Evolutionary conservation across 257 asterid species (phyloP).

Genomic region (Asclepias syriaca): DNA sequence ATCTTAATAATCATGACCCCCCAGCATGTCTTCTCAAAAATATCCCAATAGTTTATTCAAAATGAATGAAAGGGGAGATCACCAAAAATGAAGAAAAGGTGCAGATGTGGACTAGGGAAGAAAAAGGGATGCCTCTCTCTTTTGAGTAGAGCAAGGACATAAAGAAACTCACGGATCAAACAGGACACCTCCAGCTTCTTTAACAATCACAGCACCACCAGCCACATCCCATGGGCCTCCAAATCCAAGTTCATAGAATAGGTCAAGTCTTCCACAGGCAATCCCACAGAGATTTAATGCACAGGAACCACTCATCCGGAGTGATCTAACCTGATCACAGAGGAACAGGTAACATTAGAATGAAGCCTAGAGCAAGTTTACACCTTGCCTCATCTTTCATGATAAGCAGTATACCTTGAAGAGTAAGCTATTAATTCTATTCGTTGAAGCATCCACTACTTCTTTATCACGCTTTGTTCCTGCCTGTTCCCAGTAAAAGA

Average conservation of each 20-base stretch:
- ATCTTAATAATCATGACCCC: background rate
- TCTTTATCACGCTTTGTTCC: conserved; percentile 74
- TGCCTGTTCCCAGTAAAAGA: conserved; percentile 39
- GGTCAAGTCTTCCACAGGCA: conserved; percentile 84
- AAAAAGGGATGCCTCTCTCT: background rate
- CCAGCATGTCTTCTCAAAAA: background rate
- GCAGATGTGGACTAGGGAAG: background rate
- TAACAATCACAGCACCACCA: conserved; percentile 77
- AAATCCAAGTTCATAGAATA: conserved; percentile 67
- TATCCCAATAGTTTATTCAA: background rate
- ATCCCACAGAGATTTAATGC: conserved; percentile 84
- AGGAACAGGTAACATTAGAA: conserved; percentile 14
- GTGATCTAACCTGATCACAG: conserved; percentile 64
- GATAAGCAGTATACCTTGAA: conserved; percentile 45
- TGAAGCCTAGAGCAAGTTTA: background rate
- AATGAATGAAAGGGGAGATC: background rate
- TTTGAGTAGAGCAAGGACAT: background rate
- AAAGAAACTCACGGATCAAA: conserved; percentile 70
- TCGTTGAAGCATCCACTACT: conserved; percentile 58
- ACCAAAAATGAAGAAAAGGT: background rate
- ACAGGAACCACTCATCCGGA: conserved; percentile 87
- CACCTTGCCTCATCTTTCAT: background rate
- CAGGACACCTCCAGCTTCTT: conserved; percentile 75
- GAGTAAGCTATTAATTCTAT: conserved; percentile 65
- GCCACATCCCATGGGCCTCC: conserved; percentile 98